A percentile compares a stretch with the other conserved stretches of the same genome.
Conservation (phyloP, 148 eudicot genomes). For the Talinum fruticosum region DNA sequence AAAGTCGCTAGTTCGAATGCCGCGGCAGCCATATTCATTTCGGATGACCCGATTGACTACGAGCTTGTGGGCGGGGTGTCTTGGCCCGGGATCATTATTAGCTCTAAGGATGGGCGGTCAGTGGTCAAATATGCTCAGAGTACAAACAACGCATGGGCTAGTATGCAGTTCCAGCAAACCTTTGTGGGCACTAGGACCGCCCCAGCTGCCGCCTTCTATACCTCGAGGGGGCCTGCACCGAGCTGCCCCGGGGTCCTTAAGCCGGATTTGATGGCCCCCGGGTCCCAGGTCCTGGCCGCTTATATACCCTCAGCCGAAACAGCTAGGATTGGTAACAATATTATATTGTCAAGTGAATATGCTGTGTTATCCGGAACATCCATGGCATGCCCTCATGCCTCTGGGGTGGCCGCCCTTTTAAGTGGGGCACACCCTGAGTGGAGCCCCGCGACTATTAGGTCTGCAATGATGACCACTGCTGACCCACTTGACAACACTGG, state of each 20-base stretch:
- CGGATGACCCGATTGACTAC: slow-evolving; percentile 18
- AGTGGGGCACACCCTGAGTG: slow-evolving; percentile 38
- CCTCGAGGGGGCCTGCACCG: slow-evolving; percentile 36
- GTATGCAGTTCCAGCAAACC: slow-evolving; percentile 33
- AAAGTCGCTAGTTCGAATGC: slow-evolving; percentile 24
- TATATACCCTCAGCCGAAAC: slow-evolving; percentile 28
- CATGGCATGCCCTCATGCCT: slow-evolving; percentile 42
- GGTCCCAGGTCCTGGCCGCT: slow-evolving; percentile 32
- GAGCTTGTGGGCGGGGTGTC: slow-evolving; percentile 23
- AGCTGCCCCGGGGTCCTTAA: slow-evolving; percentile 27
- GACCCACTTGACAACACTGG: slow-evolving; percentile 37
- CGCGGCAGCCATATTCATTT: slow-evolving; percentile 31
- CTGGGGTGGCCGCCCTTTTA: slow-evolving; percentile 38
- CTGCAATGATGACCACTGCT: slow-evolving; percentile 44
- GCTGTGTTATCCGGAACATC: slow-evolving; percentile 35
- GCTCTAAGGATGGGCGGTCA: slow-evolving; percentile 20
- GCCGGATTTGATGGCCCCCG: slow-evolving; percentile 45
- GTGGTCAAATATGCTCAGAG: slow-evolving; percentile 23
- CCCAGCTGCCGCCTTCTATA: slow-evolving; percentile 32
- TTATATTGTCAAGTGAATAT: slow-evolving; percentile 32
- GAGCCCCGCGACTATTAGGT: slow-evolving; percentile 36
- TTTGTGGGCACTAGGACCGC: slow-evolving; percentile 33
- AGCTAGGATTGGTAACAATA: slow-evolving; percentile 24
- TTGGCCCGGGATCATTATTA: slow-evolving; percentile 33
- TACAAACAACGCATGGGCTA: slow-evolving; percentile 3